These are phyloP conservation scores for Hemerocallis citrina DNA, from an alignment of 106 monocot species.

Conservation along the genomic window DNA sequence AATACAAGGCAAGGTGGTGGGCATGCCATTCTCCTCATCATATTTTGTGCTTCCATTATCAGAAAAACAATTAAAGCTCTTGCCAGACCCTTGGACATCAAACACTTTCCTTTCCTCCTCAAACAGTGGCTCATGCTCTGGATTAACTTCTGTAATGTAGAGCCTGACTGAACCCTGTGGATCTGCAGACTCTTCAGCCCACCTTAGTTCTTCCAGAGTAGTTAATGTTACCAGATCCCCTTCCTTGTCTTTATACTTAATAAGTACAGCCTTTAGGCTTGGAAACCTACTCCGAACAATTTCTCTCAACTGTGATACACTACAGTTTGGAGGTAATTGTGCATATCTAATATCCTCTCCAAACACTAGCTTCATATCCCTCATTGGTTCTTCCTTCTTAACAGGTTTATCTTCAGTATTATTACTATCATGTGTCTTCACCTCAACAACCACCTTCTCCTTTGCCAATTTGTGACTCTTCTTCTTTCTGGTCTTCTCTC, in stretches of 20 bases:
- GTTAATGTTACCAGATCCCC: conserved; percentile 94
- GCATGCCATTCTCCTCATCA: conserved; percentile 20
- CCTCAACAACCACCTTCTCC: conserved; percentile 15
- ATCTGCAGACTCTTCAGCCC: conserved; percentile 64
- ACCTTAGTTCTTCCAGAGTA: conserved; percentile 68
- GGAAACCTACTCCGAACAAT: conserved; percentile 61
- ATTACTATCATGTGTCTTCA: neutral
- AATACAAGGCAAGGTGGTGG: conserved; percentile 30
- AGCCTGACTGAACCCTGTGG: conserved; percentile 58
- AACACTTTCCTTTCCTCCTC: conserved; percentile 23
- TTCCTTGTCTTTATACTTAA: conserved; percentile 90
- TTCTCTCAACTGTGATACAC: conserved; percentile 55
- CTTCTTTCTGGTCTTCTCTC: conserved; percentile 33
- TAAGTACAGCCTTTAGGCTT: conserved; percentile 52
- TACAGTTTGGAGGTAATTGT: conserved; percentile 47
- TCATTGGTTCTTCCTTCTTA: conserved; percentile 34
- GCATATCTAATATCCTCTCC: conserved; percentile 93
- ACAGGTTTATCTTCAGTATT: neutral
- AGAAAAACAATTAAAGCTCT: conserved; percentile 15
- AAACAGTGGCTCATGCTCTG: conserved; percentile 66
- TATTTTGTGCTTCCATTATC: conserved; percentile 35
- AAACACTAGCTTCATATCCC: conserved; percentile 53
- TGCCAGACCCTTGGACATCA: conserved; percentile 12
- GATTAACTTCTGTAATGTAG: conserved; percentile 60
- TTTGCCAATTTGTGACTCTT: conserved; percentile 1